Evolutionary conservation across 441 rosid species (phyloP).

Genomic region (Populus trichocarpa): DNA sequence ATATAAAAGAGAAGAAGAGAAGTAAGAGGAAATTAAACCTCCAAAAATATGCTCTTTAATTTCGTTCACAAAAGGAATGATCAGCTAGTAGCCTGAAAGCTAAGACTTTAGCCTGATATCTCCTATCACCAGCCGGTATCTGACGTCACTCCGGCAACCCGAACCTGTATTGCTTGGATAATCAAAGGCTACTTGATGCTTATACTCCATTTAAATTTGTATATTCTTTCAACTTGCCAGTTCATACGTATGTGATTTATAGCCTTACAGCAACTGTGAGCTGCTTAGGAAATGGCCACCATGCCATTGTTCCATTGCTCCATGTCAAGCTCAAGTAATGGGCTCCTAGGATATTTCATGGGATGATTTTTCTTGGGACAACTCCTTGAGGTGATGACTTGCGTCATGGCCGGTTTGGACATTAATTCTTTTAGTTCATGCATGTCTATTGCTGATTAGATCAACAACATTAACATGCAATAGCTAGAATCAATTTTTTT

Average conservation of each 20-base stretch:
- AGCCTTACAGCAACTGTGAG: constrained; percentile 9
- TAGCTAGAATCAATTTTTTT: too few species aligned
- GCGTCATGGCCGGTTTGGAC: not conserved
- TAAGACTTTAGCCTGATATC: not conserved
- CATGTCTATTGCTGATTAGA: not conserved
- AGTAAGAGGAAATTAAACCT: not conserved
- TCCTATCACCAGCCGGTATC: constrained; percentile 14
- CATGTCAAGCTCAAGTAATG: not conserved
- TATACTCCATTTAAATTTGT: constrained; percentile 30
- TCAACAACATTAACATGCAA: not conserved
- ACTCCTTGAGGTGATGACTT: not conserved
- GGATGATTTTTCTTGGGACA: not conserved
- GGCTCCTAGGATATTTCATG: constrained; percentile 16
- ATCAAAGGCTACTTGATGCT: constrained; percentile 22
- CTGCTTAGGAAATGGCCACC: constrained; percentile 15
- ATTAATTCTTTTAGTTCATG: not conserved
- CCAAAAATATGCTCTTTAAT: not conserved
- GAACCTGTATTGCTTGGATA: constrained; percentile 1
- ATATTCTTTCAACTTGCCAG: constrained; percentile 13
- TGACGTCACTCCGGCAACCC: constrained; percentile 14
- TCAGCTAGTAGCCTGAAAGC: constrained; percentile 8
- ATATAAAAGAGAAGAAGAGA: not conserved
- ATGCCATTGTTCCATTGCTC: not conserved
- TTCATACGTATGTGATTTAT: constrained; percentile 23
- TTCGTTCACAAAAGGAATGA: not conserved